These are phyloP conservation scores for Saccharomyces eubayanus DNA, from an alignment of 805 yeast species.

Conservation along the genomic window DNA sequence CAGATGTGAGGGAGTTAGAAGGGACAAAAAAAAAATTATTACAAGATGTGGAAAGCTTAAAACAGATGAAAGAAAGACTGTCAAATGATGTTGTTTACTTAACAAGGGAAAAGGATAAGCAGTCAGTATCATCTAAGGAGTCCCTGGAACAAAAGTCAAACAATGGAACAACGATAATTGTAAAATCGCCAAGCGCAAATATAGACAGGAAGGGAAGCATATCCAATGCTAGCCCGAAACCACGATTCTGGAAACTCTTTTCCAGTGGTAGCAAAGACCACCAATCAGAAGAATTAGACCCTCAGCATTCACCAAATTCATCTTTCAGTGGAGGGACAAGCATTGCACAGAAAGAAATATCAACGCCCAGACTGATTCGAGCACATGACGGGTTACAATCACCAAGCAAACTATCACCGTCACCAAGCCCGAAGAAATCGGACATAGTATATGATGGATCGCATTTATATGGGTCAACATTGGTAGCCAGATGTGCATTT, in stretches of 20 bases:
- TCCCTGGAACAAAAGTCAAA: conserved; percentile 9
- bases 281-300: conserved; percentile 3
- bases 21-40: conserved; percentile 37
- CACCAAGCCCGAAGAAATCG: neutral
- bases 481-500: conserved; percentile 51
- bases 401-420: neutral
- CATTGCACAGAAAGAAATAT: neutral
- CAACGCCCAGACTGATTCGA: neutral
- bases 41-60: conserved; percentile 46
- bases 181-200: neutral
- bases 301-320: conserved; percentile 1
- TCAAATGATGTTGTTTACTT: conserved; percentile 37
- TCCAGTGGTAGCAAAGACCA: conserved; percentile 10
- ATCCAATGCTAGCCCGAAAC: conserved; percentile 13
- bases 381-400: neutral
- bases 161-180: neutral
- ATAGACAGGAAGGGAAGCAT: neutral
- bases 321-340: neutral
- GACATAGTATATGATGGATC: conserved; percentile 8
- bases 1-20: conserved; percentile 36
- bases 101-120: conserved; percentile 8
- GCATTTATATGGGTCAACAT: conserved; percentile 33
- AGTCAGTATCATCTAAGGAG: conserved; percentile 7
- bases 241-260: conserved; percentile 30
- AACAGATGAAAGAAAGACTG: conserved; percentile 39